Conservation (phyloP, 352 stramenopile species). For the Pythium biforme region DNA sequence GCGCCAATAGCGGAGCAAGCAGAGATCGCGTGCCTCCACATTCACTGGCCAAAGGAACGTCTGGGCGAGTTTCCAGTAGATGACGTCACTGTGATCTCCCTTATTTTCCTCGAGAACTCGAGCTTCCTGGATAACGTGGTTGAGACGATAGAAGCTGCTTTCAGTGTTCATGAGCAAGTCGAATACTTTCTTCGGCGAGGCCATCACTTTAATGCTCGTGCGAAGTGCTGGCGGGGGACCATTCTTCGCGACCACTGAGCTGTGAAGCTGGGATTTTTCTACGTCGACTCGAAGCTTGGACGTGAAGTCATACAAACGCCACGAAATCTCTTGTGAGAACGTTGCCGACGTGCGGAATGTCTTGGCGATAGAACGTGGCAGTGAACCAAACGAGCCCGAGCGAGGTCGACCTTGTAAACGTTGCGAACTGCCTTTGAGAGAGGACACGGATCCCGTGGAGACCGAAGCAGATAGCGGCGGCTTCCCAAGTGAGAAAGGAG, state of each 20-base stretch:
- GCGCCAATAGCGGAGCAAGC: constrained; percentile 78
- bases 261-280: constrained; percentile 48
- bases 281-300: constrained; percentile 72
- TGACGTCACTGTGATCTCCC: constrained; percentile 72
- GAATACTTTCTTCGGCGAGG: constrained; percentile 67
- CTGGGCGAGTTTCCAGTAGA: constrained; percentile 72
- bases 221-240: constrained; percentile 56
- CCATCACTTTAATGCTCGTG: constrained; percentile 69
- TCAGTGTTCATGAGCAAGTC: constrained; percentile 73
- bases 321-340: constrained; percentile 75
- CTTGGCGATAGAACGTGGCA: constrained; percentile 78
- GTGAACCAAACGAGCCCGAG: constrained; percentile 64
- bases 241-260: constrained; percentile 26
- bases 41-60: constrained; percentile 74
- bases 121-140: constrained; percentile 72
- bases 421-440: constrained; percentile 9
- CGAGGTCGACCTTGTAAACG: constrained; percentile 28
- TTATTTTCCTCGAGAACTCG: constrained; percentile 62
- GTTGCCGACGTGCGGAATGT: constrained; percentile 74
- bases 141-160: constrained; percentile 69
- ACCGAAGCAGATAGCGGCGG: constrained; percentile 16
- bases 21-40: constrained; percentile 68
- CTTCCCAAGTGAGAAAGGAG: constrained; percentile 14
- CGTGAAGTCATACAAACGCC: constrained; percentile 75
- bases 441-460: constrained; percentile 17